Base-by-base conservation (phyloP, 345 rosid genomes). In the Bretschneidera sinensis region DNA sequence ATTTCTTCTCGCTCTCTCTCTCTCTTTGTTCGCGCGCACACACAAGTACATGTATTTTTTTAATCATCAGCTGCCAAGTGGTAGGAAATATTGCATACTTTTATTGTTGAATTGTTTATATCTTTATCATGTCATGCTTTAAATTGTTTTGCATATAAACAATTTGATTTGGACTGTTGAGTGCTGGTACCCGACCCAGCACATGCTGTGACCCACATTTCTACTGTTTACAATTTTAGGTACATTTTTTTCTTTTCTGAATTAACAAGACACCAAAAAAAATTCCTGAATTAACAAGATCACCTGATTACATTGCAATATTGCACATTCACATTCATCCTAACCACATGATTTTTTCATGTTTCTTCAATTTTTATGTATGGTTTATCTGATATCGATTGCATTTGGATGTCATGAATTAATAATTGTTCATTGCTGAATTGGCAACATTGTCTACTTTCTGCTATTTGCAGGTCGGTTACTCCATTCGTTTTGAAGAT, bases 401-500 rank as follows among this genome's bases (percentile, higher is more conserved):
- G 28, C 21, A 25, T 59, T 23, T 45, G 31, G 22, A 23, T 17
- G 1, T 39, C 10, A 39, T 11, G 15, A 11, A 11, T 39, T 39
- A 39, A 1, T 39, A 39, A 39, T 39, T 39, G 45, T 39, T 39
- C 8, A 8, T 4, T 7, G 15, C 15, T 39, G 45, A 39, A 4
- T 39, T 39, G 45, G 10, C 3, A 28, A 28, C 33, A 28, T 28
- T 28, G 33, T 28, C 58, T 56, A 63, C 66, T 68, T 51, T 39
- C 55, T 63, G 60, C 61, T 43, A 31, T 74, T 48, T 28, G 43
- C 74, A 88, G 98, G 96, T 90, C 61, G 99, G 99, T 35, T 94
- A 94, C 63, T 94, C 97, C 57, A 90, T 94, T 67, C 88, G 99
- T 21, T 94, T 94, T 76, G 99, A 94, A 75, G 99, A 94, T 77